Evolutionary conservation across 768 basidiomycete species (phyloP).

Genomic region (Paxillus involutus): DNA sequence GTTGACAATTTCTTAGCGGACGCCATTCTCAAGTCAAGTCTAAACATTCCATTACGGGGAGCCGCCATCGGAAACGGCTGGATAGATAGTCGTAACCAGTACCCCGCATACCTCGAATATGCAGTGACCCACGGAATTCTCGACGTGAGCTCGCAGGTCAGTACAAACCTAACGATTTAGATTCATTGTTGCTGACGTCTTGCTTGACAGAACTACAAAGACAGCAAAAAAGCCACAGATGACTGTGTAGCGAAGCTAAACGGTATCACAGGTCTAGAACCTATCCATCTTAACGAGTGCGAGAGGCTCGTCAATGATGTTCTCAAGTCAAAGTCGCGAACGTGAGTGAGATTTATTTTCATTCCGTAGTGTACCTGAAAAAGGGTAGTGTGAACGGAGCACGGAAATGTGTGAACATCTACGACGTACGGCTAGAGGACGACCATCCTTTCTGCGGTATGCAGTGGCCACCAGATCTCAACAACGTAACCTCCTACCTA

Average conservation of each 20-base stretch:
- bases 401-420: slow-evolving; percentile 87
- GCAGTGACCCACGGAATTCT: slow-evolving; percentile 77
- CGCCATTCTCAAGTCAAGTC: slow-evolving; percentile 62
- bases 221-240: slow-evolving; percentile 55
- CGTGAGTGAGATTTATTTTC: slow-evolving; percentile 15
- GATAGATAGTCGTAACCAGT: slow-evolving; percentile 90
- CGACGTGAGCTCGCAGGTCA: slow-evolving; percentile 67
- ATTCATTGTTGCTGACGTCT: neutral
- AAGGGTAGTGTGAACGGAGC: slow-evolving; percentile 59
- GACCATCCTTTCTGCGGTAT: slow-evolving; percentile 86
- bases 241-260: slow-evolving; percentile 52
- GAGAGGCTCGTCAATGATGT: slow-evolving; percentile 52
- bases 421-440: slow-evolving; percentile 92
- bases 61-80: slow-evolving; percentile 96
- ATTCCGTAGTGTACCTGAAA: slow-evolving; percentile 1
- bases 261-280: slow-evolving; percentile 44
- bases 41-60: slow-evolving; percentile 69
- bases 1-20: slow-evolving; percentile 52
- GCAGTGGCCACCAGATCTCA: slow-evolving; percentile 95
- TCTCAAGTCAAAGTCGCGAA: slow-evolving; percentile 25
- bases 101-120: slow-evolving; percentile 87
- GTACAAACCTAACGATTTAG: slow-evolving; percentile 12
- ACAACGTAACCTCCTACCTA: slow-evolving; percentile 73
- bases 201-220: slow-evolving; percentile 54
- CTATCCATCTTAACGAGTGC: slow-evolving; percentile 58